Base-by-base conservation (phyloP, 331 rosid species). In the Pyracantha coccinea region DNA sequence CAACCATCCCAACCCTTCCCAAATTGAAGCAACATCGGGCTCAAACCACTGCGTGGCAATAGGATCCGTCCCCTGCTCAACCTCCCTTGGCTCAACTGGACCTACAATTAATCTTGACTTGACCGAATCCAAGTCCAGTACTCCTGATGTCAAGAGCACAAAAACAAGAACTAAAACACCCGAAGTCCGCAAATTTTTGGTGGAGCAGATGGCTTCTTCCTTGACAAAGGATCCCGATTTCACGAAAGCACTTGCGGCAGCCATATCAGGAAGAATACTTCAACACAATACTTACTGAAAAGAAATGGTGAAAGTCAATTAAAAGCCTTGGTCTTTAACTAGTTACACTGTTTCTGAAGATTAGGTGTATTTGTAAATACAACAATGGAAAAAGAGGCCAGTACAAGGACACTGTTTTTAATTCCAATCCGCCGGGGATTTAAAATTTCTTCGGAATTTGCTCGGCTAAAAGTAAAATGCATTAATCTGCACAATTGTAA, bases 181-280 rank as follows among this genome's bases (percentile, higher is more conserved):
- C 4, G 91, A 89, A 71, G 75, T 89, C 24, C 85, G 84, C 3
- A 84, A 90, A 67, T 63, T 89, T 71, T 74, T 92, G 88, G 98
- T 95, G 69, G 94, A 95, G 23, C 97, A 92, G 77, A 95, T 95
- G 99, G 98, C 99, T 44, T 80, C 93, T 71, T 95, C 99, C 9
- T 83, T 95, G 86, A 95, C 97, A n/a, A 95, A 88, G 17, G 99
- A 95, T 77, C 98, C 99, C 61, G 85, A 84, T 55, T 95, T 95
- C 85, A 95, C 97, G 54, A 88, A 93, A 77, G 98, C 98, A 69
- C 88, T 95, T 54, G 91, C 88, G 28, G 98, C 98, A 11, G 99
- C 97, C 71, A 92, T 95, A 41, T 92, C 99, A 12, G 98, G 99
- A 77, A 89, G 86, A 73, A 75, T 92, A 32, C 63, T 77, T 80